A percentile compares a stretch with the other conserved stretches of the same genome.
Conservation (phyloP, 805 yeast species). For the Candida ovalis region DNA sequence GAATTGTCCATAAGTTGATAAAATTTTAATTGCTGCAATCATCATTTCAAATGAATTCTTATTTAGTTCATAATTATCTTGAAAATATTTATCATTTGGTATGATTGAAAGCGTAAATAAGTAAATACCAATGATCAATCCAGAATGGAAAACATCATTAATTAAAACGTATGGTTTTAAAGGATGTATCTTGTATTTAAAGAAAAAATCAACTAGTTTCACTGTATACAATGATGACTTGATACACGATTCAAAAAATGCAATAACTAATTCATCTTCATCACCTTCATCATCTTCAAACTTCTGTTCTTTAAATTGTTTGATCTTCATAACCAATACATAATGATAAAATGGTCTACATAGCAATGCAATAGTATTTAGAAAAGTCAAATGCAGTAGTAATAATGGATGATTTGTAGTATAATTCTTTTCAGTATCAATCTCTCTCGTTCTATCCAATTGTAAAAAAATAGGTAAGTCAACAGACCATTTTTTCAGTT, state of each 20-base stretch:
- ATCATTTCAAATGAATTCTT: slow-evolving; percentile 12
- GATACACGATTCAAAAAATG: slow-evolving; percentile 35
- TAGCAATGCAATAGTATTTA: slow-evolving; percentile 36
- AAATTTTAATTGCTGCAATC: slow-evolving; percentile 11
- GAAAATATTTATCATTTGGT: slow-evolving; percentile 8
- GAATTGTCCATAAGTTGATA: slow-evolving; percentile 10
- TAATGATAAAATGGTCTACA: slow-evolving; percentile 41
- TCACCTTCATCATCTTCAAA: slow-evolving; percentile 1
- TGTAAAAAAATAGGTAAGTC: slow-evolving; percentile 32
- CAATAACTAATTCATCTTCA: slow-evolving; percentile 14
- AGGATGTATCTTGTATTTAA: slow-evolving; percentile 30
- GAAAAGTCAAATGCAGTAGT: slow-evolving; percentile 34
- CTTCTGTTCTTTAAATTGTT: slow-evolving; percentile 10
- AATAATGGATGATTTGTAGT: slow-evolving; percentile 24
- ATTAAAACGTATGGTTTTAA: slow-evolving; percentile 34
- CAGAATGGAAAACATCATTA: slow-evolving; percentile 35
- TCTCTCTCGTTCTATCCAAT: slow-evolving; percentile 23
- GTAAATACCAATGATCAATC: slow-evolving; percentile 33
- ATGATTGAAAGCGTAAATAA: slow-evolving; percentile 19
- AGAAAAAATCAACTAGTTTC: slow-evolving; percentile 29
- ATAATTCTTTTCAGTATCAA: slow-evolving; percentile 11
- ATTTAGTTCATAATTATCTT: slow-evolving; percentile 11
- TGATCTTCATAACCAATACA: slow-evolving; percentile 18
- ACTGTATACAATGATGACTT: slow-evolving; percentile 35
- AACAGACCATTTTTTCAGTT: slow-evolving; percentile 34